Evolutionary conservation across 768 basidiomycete genomes (phyloP), one percentile per base, ranked within the genome.

Genomic region (Fomitopsis pulvina): DNA sequence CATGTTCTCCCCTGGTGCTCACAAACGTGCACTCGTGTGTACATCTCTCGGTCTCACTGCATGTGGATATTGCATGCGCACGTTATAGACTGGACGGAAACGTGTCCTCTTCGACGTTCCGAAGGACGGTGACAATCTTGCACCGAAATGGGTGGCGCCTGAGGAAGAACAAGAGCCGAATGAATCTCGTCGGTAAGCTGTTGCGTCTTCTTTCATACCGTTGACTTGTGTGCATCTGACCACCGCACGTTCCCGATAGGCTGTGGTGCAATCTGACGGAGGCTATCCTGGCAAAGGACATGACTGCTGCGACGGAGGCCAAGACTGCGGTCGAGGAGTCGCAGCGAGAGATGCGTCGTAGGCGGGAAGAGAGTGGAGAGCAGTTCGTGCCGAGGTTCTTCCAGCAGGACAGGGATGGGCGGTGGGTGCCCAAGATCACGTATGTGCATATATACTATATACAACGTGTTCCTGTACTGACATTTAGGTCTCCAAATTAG

Each of bases 271-370:
- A 81, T 41, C 70, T 99, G 38, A 98, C 96, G 22, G 70, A 75
- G 16, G 96, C 95, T 18, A 97, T 99, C 66, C 64, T 75, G 26
- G 73, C 73, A 27, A 90, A 86, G 61, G 92, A 99, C 65, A 95
- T 98, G 92, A 91, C 94, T 58, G 84, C 80, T 10, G 96, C 96
- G 21, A 96, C 93, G 3, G 79, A 78, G 24, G 90, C 92, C 42
- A 99, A 99, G 74, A 79, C 80, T 2, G 75, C 76, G 11, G 89
- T 99, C 0, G 96, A 99, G 70, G 92, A 95, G 55, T 82, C 82
- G 22, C 94, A 98, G 68, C 76, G 96, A 42, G 92, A 96, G 58
- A 66, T 77, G 48, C 81, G 90, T 32, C 80, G 76, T 61, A 69
- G 71, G 63, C 74, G 87, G 53, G 93, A 94, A 51, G 87, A 87